phyloP scores from a whole-genome alignment of 805 yeast genomes.

The Saccharomycodes ludwigii region DNA sequence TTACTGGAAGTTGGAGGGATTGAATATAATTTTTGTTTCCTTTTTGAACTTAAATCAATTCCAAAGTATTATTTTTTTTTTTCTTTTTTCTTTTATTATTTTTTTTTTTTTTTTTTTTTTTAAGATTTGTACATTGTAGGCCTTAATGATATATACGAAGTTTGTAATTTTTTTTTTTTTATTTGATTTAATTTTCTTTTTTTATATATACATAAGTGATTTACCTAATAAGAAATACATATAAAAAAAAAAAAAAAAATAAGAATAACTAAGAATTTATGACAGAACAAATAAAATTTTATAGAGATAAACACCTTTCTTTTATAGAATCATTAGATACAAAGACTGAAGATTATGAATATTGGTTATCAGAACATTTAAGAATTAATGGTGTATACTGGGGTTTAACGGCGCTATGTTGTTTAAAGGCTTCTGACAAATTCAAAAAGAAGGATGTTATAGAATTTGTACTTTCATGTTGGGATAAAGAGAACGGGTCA shows the following conservation, averaged over 20 bases:
- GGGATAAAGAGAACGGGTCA: constrained; percentile 50
- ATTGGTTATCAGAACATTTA: constrained; percentile 84
- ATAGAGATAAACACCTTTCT: constrained; percentile 41
- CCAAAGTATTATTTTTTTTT: too few relatives aligned
- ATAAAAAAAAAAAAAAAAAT: not conserved
- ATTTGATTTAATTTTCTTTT: too few relatives aligned
- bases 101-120: too few relatives aligned
- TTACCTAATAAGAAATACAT: too few relatives aligned
- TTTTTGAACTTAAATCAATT: too few relatives aligned
- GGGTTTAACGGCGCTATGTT: constrained; percentile 73
- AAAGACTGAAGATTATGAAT: constrained; percentile 50
- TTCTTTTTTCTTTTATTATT: too few relatives aligned
- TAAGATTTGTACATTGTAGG: too few relatives aligned
- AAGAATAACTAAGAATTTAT: constrained; percentile 1
- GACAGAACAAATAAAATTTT: constrained; percentile 3
- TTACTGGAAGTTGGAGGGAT: too few relatives aligned
- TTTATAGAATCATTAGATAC: constrained; percentile 45
- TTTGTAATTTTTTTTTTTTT: too few relatives aligned
- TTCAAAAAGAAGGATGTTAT: constrained; percentile 53
- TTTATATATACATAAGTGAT: too few relatives aligned
- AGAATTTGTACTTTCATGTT: constrained; percentile 59
- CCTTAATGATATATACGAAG: too few relatives aligned
- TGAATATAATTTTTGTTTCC: too few relatives aligned
- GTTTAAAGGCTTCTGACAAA: constrained; percentile 42
- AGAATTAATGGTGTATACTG: constrained; percentile 89